Percentiles rank a stretch among this genome's conserved stretches.
These are phyloP conservation scores for Saccharomycopsis fermentans DNA, from an alignment of 805 yeast species.

Conservation along the genomic window DNA sequence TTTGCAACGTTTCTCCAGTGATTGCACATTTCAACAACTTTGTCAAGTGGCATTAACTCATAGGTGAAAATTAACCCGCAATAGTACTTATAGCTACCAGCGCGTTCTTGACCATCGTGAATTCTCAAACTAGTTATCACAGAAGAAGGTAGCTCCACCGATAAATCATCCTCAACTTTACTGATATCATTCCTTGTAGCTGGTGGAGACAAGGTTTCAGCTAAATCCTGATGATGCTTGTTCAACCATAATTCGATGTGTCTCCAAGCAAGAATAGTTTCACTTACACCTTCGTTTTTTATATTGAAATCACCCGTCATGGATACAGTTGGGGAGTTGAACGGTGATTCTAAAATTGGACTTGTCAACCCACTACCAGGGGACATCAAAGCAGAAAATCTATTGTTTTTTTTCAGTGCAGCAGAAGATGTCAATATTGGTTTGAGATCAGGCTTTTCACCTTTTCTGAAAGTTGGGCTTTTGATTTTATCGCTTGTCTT, in stretches of 20 bases:
- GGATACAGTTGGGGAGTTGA: conserved; percentile 26
- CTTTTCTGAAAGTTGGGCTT: conserved; percentile 7
- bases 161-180: conserved; percentile 77
- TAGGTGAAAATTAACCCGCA: conserved; percentile 74
- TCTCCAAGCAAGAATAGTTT: conserved; percentile 73
- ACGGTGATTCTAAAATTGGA: conserved; percentile 18
- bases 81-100: conserved; percentile 60
- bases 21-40: conserved; percentile 67
- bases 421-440: neutral
- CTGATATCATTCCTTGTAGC: conserved; percentile 72
- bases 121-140: conserved; percentile 68
- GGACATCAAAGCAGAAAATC: conserved; percentile 12
- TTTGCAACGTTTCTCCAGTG: conserved; percentile 74
- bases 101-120: conserved; percentile 85
- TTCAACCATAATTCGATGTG: conserved; percentile 80
- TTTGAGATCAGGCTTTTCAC: neutral
- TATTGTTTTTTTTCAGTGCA: conserved; percentile 1
- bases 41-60: conserved; percentile 70
- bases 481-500: conserved; percentile 32
- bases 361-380: conserved; percentile 12
- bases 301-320: conserved; percentile 21
- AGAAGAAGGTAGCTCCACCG: conserved; percentile 64
- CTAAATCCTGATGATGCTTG: conserved; percentile 69
- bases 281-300: conserved; percentile 43
- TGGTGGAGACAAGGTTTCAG: conserved; percentile 65